Evolutionary conservation across 2,329 filamentous ascomycete species (phyloP), one percentile per base, ranked within the genome.

Genomic region (Biscogniauxia sp.): DNA sequence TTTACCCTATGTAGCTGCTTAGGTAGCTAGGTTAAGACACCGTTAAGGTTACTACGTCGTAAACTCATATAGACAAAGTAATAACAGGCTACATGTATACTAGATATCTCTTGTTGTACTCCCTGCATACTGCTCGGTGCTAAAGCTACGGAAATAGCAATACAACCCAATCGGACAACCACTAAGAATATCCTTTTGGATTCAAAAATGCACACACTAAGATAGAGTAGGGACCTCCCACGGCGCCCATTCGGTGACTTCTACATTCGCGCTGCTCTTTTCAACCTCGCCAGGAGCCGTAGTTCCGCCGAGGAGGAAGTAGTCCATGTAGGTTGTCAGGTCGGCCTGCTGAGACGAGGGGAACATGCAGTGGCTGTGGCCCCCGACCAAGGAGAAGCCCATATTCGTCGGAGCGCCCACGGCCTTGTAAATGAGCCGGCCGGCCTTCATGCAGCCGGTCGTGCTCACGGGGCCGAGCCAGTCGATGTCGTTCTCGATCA

Each of bases 401-500:
- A 86, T 84, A 72, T 82, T 79, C 65, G 80, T 80, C 17, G 80
- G 77, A 1, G 77, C 79, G 59, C 82, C 84, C 25, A 82, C 75
- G 4, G 79, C 80, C 74, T 82, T 79, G 73, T 84, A 86, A 68
- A 85, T 80, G 55, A 80, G 73, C 49, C 79, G 78, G 4, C 76
- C 83, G 20, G 79, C 81, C 73, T 81, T 81, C 83, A 85, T 85
- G 74, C 82, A 85, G 55, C 78, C 83, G 25, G 81, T 84, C 17
- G 82, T 85, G 58, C 80, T 80, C 60, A 83, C 80, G 54, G 81
- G 82, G 45, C 84, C 83, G 57, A 86, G 78, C 84, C 83, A 87
- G 74, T 85, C 82, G 64, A 80, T 80, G 66, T 84, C 80, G 69
- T 86, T 87, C 76, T 86, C 84, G 53, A 84, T 80, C 28, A 82